Evolutionary conservation across 2,329 filamentous ascomycete species (phyloP).

Genomic region (Botryosphaeria agaves): DNA sequence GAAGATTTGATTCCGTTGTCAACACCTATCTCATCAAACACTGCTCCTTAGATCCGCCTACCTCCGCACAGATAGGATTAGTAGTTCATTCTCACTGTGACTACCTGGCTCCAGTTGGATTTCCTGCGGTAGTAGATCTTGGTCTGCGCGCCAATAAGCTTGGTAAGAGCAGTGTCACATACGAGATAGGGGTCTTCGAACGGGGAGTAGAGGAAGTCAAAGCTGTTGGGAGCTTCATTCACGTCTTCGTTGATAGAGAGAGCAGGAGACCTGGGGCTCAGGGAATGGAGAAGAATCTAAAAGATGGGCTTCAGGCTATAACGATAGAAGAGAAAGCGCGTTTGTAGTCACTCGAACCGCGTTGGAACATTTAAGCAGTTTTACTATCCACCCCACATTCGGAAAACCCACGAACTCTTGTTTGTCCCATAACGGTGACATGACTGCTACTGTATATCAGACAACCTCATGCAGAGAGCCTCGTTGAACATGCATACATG

Average conservation of each 20-base stretch:
- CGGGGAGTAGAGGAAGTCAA: conserved; percentile 54
- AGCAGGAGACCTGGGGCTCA: conserved; percentile 47
- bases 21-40: conserved; percentile 75
- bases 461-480: too few species aligned
- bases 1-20: conserved; percentile 70
- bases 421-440: too few species aligned
- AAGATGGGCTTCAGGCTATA: conserved; percentile 18
- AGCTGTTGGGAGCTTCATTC: conserved; percentile 71
- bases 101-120: conserved; percentile 67
- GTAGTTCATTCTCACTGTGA: conserved; percentile 76
- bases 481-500: too few species aligned
- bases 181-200: conserved; percentile 79
- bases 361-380: too few species aligned
- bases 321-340: conserved; percentile 1
- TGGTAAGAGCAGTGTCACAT: conserved; percentile 72
- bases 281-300: conserved; percentile 46
- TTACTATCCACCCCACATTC: too few species aligned
- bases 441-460: too few species aligned
- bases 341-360: too few species aligned
- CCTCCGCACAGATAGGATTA: conserved; percentile 58
- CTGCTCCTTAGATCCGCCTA: conserved; percentile 55
- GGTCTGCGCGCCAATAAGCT: conserved; percentile 69
- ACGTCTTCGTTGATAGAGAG: conserved; percentile 70
- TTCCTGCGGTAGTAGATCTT: conserved; percentile 67
- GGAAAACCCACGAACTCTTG: too few species aligned